Evolutionary conservation across 192 early-diverging fungal genomes (phyloP).

Genomic region (Coemansia sp.): DNA sequence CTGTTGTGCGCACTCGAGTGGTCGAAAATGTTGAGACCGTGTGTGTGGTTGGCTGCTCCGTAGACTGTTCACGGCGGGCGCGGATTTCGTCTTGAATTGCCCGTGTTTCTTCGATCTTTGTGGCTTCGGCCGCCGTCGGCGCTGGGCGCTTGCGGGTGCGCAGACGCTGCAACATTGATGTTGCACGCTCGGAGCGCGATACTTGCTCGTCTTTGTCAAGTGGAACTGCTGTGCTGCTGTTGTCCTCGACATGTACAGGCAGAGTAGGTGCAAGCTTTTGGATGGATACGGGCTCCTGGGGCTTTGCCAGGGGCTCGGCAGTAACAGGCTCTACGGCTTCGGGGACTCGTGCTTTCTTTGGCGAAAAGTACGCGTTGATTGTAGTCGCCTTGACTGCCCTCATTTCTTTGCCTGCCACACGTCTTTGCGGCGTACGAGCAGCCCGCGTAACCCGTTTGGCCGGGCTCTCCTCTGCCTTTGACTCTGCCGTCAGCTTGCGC

Average conservation of each 20-base stretch:
- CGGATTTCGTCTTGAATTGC: slow-evolving; percentile 36
- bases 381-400: slow-evolving; percentile 18
- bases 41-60: neutral
- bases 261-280: neutral
- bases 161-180: slow-evolving; percentile 22
- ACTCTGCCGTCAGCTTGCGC: slow-evolving; percentile 20
- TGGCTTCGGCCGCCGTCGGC: neutral
- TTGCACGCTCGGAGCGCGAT: slow-evolving; percentile 16
- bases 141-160: slow-evolving; percentile 28
- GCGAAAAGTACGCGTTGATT: slow-evolving; percentile 30
- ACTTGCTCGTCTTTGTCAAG: neutral
- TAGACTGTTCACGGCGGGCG: slow-evolving; percentile 11
- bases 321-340: slow-evolving; percentile 7
- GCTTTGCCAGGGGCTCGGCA: neutral
- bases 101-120: slow-evolving; percentile 32
- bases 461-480: neutral
- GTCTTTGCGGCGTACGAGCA: neutral
- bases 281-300: neutral
- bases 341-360: neutral
- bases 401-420: neutral
- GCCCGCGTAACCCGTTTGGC: slow-evolving; percentile 7
- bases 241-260: too few species aligned
- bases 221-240: too few species aligned
- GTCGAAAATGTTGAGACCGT: slow-evolving; percentile 7
- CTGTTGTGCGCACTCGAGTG: neutral